Evolutionary conservation across 441 rosid genomes (phyloP), one percentile per base, ranked within the genome.

Genomic region (Populus hybrid): DNA sequence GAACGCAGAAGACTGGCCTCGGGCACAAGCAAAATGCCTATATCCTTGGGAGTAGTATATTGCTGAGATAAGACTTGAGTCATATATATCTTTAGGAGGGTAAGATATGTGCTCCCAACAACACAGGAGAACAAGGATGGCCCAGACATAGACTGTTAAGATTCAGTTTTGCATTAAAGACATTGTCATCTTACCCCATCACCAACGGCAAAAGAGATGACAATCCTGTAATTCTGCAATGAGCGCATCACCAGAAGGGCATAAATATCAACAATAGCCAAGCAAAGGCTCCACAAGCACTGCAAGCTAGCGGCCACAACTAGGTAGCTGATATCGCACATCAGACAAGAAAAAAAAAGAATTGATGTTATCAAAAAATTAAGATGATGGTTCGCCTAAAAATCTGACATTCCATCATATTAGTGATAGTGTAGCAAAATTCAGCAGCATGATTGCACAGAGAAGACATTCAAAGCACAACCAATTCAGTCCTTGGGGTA

Each of bases 301-400:
- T 91, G 96, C 85, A 90, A 87, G 73, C 91, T 91, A 75, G 97
- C 75, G 78, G 94, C 94, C 4, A 89, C 94, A 79, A 91, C 96
- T 74, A 90, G 94, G 81, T 86, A 88, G 86, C 97, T 91, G 94
- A 79, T 71, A 72, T 67, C 77, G 79, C 82, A 82, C n/a, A 76
- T 71, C 69, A 80, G 72, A 77, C 74, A 30, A 30, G 32, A 30
- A 30, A 70, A 63, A 9, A 34, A 35, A 69, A 69, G 21, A 26
- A 35, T 66, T 50, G 46, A 80, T 72, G 85, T 75, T 78, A 82
- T 14, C 26, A 77, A 67, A 78, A 65, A 75, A 32, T 14, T 38
- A 82, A 18, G 12, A 40, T n/a, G 24, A 28, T 53, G 67, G 68
- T 38, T 68, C 11, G 36, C 35, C 30, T 23, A 35, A 10, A 30